Percentiles rank a stretch among this genome's conserved stretches.
phyloP scores from a whole-genome alignment of 2,329 filamentous ascomycete genomes.

The Colletotrichum sp. region DNA sequence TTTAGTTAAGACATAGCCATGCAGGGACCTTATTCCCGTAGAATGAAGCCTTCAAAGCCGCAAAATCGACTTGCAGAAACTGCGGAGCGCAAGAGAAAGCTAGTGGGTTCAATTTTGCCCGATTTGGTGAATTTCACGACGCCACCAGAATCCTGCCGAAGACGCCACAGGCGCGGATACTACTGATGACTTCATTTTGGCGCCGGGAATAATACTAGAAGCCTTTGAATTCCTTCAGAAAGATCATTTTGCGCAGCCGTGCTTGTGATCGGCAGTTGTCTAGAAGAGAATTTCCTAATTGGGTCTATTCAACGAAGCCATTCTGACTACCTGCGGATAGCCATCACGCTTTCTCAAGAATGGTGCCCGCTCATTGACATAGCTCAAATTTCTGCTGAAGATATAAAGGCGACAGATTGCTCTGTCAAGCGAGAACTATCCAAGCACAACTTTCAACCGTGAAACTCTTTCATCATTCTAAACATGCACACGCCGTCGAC shows the following conservation, averaged over 20 bases:
- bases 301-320: not conserved
- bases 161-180: not conserved
- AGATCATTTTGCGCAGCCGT: not conserved
- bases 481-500: not conserved
- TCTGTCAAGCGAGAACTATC: not conserved
- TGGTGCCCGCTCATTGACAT: not conserved
- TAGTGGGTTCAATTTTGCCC: not conserved
- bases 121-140: not conserved
- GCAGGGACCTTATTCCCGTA: not conserved
- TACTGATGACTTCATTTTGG: not conserved
- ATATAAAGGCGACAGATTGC: not conserved
- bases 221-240: not conserved
- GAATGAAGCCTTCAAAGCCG: not conserved
- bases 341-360: not conserved
- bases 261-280: not conserved
- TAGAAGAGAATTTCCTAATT: not conserved
- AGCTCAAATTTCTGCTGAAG: not conserved
- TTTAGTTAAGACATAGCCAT: not conserved
- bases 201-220: not conserved
- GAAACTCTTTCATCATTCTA: not conserved
- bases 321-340: not conserved
- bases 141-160: not conserved
- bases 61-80: not conserved
- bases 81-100: not conserved
- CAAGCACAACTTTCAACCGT: not conserved